phyloP scores from a whole-genome alignment of 1,284 basidiomycete genomes.

The Exobasidium cylindrosporum region DNA sequence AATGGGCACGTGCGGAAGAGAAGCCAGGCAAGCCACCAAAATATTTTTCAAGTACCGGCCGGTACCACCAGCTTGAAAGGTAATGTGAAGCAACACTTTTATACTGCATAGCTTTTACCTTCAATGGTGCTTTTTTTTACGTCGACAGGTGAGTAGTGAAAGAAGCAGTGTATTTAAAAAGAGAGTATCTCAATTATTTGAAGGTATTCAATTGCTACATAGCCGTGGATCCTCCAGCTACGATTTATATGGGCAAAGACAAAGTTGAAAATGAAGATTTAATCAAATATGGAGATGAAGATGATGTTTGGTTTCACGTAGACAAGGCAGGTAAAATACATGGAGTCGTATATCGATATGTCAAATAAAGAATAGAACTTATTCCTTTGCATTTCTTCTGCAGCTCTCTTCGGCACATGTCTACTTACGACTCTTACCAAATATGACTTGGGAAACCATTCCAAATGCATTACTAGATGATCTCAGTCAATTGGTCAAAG shows the following conservation, averaged over 20 bases:
- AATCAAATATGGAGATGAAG: conserved; percentile 64
- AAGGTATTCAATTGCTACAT: conserved; percentile 5
- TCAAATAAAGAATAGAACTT: too few relatives aligned
- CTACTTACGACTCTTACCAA: conserved; percentile 78
- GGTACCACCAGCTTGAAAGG: too few relatives aligned
- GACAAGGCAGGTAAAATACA: conserved; percentile 55
- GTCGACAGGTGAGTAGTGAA: conserved; percentile 56
- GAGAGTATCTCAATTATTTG: neutral
- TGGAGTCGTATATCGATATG: neutral
- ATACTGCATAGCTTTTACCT: too few relatives aligned
- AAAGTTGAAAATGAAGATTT: conserved; percentile 78
- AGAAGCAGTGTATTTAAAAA: too few relatives aligned
- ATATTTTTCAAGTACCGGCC: too few relatives aligned
- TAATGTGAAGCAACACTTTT: too few relatives aligned
- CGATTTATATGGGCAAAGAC: conserved; percentile 91
- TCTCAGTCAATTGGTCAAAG: conserved; percentile 91
- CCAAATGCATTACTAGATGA: conserved; percentile 76
- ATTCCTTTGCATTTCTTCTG: neutral
- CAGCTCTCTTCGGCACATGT: conserved; percentile 51
- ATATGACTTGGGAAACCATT: conserved; percentile 81
- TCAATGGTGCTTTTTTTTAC: conserved; percentile 65
- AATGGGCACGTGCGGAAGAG: too few relatives aligned
- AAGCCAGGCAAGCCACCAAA: too few relatives aligned
- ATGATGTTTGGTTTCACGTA: conserved; percentile 63
- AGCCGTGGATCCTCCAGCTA: conserved; percentile 66